A percentile compares a stretch with the other conserved stretches of the same genome.
These are phyloP conservation scores for Chrysanthemum seticuspe DNA, from an alignment of 129 eudicot genomes.

Conservation along the genomic window DNA sequence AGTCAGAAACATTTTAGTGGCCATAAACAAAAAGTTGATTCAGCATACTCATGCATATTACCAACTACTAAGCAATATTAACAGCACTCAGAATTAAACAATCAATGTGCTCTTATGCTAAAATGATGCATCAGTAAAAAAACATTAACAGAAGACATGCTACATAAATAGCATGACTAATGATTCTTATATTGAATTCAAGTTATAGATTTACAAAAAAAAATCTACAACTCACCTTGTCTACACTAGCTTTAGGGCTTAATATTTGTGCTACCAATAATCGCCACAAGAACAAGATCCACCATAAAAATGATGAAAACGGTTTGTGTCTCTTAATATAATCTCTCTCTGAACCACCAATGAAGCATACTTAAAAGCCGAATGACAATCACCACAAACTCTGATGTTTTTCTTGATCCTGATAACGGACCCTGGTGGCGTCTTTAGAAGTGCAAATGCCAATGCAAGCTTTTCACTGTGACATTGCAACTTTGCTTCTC, in stretches of 20 bases:
- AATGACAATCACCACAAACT: conserved; percentile 87
- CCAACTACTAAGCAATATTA: too few relatives aligned
- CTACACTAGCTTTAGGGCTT: background rate
- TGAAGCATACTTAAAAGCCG: conserved; percentile 73
- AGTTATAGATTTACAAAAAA: conserved; percentile 9
- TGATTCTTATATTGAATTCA: background rate
- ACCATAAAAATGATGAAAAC: conserved; percentile 66
- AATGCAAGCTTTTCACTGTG: conserved; percentile 84
- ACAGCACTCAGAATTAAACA: background rate
- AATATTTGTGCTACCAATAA: conserved; percentile 60
- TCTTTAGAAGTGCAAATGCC: conserved; percentile 55
- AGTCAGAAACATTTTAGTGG: too few relatives aligned
- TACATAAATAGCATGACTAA: background rate
- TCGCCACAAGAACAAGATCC: conserved; percentile 89
- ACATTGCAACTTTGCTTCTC: conserved; percentile 64
- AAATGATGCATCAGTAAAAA: background rate
- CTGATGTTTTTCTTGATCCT: conserved; percentile 84
- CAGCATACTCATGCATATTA: too few relatives aligned
- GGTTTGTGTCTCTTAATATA: conserved; percentile 71
- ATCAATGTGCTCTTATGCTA: background rate
- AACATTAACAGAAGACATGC: background rate
- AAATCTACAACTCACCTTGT: background rate
- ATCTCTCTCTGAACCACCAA: conserved; percentile 60
- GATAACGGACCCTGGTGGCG: conserved; percentile 48
- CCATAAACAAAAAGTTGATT: too few relatives aligned